Conservation (phyloP, 2,329 filamentous ascomycete genomes). For the Penicillium sp. region DNA sequence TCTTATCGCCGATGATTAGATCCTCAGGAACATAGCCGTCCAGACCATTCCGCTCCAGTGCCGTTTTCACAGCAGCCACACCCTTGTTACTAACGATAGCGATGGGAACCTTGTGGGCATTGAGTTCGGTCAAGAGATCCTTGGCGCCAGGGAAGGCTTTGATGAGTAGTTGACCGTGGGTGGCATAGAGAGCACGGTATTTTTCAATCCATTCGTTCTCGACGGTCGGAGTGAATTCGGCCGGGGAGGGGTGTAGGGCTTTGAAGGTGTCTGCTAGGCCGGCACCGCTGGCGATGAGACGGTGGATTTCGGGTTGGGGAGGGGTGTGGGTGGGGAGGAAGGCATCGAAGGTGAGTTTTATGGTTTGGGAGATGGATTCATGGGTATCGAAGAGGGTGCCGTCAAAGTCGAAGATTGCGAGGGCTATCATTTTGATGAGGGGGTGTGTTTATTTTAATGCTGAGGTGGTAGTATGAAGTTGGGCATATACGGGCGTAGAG, state of each 20-base stretch:
- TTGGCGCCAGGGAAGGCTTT: slow-evolving; percentile 20
- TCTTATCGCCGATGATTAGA: slow-evolving; percentile 20
- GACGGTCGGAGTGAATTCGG: slow-evolving; percentile 1
- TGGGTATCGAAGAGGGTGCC: slow-evolving; percentile 23
- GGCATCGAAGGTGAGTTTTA: slow-evolving; percentile 16
- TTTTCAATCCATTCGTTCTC: slow-evolving; percentile 23
- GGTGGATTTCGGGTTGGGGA: slow-evolving; percentile 10
- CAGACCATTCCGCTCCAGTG: slow-evolving; percentile 12
- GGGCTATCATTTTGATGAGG: slow-evolving; percentile 7
- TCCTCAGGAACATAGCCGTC: slow-evolving; percentile 11
- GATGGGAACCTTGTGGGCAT: slow-evolving; percentile 14
- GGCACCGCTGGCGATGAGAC: slow-evolving; percentile 17
- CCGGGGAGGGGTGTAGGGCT: slow-evolving; percentile 8
- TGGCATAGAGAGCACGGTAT: slow-evolving; percentile 25
- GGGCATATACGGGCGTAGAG: no score
- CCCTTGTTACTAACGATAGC: slow-evolving; percentile 30
- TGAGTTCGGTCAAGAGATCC: slow-evolving; percentile 15
- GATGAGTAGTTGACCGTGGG: slow-evolving; percentile 22
- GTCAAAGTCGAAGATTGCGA: slow-evolving; percentile 22
- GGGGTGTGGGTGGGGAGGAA: slow-evolving; percentile 14
- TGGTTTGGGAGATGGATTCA: slow-evolving; percentile 17
- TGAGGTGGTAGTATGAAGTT: background rate
- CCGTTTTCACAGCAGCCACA: slow-evolving; percentile 19
- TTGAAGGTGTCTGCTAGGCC: slow-evolving; percentile 17
- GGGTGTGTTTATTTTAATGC: background rate